Evolutionary conservation across 805 yeast species (phyloP).

Genomic region (Lipomyces lipofer): DNA sequence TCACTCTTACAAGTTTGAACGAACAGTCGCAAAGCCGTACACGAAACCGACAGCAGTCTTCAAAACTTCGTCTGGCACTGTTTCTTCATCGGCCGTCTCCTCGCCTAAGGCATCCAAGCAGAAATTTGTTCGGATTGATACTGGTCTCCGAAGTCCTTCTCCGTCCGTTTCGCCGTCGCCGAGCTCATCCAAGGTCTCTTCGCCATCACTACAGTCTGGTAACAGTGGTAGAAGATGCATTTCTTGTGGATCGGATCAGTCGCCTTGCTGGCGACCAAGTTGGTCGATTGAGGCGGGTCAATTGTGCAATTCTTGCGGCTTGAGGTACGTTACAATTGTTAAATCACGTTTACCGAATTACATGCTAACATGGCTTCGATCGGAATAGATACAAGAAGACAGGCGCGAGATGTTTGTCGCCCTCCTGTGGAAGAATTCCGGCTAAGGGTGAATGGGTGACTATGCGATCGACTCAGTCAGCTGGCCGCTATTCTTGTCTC

Average conservation of each 20-base stretch:
- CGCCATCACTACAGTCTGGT: slow-evolving; percentile 10
- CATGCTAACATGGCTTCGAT: neutral
- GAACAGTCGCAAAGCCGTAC: slow-evolving; percentile 17
- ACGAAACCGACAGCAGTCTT: neutral
- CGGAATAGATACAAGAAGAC: slow-evolving; percentile 79
- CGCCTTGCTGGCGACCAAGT: slow-evolving; percentile 98
- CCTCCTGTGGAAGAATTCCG: slow-evolving; percentile 80
- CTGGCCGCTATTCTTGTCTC: slow-evolving; percentile 47
- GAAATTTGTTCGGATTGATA: slow-evolving; percentile 1
- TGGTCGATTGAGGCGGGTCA: slow-evolving; percentile 94
- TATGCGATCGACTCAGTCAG: slow-evolving; percentile 48
- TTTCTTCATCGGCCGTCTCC: slow-evolving; percentile 1
- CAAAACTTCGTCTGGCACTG: neutral
- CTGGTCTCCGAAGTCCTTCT: slow-evolving; percentile 16
- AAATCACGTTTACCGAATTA: neutral
- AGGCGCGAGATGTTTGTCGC: slow-evolving; percentile 81
- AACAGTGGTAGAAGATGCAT: slow-evolving; percentile 60
- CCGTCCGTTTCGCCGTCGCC: slow-evolving; percentile 23
- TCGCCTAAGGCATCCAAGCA: slow-evolving; percentile 6
- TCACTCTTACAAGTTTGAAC: slow-evolving; percentile 35
- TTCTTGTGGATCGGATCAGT: slow-evolving; percentile 85
- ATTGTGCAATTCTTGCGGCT: slow-evolving; percentile 93
- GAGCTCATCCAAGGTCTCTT: slow-evolving; percentile 1
- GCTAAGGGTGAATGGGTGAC: slow-evolving; percentile 94
- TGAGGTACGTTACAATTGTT: slow-evolving; percentile 41